phyloP scores from a whole-genome alignment of 2,329 filamentous ascomycete genomes.

The Colletotrichum sp. region DNA sequence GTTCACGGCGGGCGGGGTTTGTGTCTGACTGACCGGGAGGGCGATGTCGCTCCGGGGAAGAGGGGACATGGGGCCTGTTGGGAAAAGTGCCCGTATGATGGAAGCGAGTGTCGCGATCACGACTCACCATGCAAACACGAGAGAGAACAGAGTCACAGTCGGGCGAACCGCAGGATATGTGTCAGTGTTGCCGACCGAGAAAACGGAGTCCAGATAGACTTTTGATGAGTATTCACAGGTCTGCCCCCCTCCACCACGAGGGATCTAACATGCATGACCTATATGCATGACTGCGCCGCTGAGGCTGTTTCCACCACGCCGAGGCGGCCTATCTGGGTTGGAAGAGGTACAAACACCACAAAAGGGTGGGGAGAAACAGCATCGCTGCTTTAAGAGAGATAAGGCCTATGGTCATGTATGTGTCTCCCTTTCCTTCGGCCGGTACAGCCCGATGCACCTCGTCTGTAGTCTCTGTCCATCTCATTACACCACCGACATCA shows the following conservation, averaged over 20 bases:
- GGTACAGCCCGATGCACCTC: not conserved
- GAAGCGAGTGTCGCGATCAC: not conserved
- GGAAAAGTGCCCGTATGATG: not conserved
- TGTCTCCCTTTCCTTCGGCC: not conserved
- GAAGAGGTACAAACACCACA: not conserved
- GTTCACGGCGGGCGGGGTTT: not conserved
- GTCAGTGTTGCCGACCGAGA: not conserved
- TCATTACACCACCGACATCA: not conserved
- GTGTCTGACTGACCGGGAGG: not conserved
- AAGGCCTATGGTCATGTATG: not conserved
- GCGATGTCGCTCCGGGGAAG: not conserved
- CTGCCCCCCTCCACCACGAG: not conserved
- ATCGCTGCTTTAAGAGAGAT: not conserved
- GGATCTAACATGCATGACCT: not conserved
- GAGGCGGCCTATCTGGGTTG: not conserved
- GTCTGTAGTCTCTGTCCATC: not conserved
- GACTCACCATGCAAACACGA: not conserved
- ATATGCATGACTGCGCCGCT: not conserved
- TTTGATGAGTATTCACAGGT: not conserved
- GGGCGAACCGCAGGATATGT: not conserved
- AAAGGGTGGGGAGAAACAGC: not conserved
- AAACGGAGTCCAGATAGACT: conserved; percentile 6
- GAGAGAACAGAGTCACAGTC: not conserved
- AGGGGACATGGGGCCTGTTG: not conserved
- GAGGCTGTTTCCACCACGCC: not conserved